phyloP scores from a whole-genome alignment of 2,329 filamentous ascomycete genomes.

The Magnaporthiopsis rhizophila region DNA sequence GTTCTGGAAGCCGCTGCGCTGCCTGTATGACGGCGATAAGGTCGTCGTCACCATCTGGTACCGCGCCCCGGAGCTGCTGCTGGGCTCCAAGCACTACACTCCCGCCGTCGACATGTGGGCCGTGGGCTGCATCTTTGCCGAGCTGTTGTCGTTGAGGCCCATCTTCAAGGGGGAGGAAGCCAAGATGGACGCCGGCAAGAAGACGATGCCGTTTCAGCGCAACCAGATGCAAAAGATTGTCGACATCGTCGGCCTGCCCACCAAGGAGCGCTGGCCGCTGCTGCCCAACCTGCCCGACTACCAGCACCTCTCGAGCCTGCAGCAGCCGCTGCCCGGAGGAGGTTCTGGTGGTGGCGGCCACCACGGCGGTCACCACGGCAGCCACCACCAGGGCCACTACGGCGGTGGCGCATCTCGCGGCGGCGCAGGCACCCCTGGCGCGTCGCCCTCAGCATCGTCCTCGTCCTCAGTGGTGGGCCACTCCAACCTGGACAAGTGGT shows the following conservation, averaged over 20 bases:
- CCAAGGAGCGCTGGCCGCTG: constrained; percentile 81
- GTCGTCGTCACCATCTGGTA: constrained; percentile 99
- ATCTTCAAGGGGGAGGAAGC: constrained; percentile 99
- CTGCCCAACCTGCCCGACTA: constrained; percentile 84
- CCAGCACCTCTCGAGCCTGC: constrained; percentile 54
- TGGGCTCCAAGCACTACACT: constrained; percentile 93
- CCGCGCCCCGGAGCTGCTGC: constrained; percentile 83
- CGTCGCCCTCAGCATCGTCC: neutral
- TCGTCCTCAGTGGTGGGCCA: constrained; percentile 17
- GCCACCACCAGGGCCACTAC: constrained; percentile 32
- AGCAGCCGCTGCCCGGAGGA: constrained; percentile 30
- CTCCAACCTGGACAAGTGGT: constrained; percentile 67
- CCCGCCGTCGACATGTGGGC: constrained; percentile 97
- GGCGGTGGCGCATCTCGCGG: constrained; percentile 22
- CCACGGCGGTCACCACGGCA: constrained; percentile 33
- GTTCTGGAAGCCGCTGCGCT: constrained; percentile 89
- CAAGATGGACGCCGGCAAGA: constrained; percentile 91
- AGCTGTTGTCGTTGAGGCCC: constrained; percentile 78
- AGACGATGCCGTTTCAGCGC: constrained; percentile 91
- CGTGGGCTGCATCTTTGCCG: constrained; percentile 94
- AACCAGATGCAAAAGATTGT: constrained; percentile 99
- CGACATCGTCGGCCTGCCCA: constrained; percentile 88
- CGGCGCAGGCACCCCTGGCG: constrained; percentile 14
- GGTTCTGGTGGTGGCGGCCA: constrained; percentile 26
- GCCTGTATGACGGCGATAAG: constrained; percentile 89